These are phyloP conservation scores for Mortierella sp. DNA, from an alignment of 371 early-diverging fungal genomes.

Conservation along the genomic window DNA sequence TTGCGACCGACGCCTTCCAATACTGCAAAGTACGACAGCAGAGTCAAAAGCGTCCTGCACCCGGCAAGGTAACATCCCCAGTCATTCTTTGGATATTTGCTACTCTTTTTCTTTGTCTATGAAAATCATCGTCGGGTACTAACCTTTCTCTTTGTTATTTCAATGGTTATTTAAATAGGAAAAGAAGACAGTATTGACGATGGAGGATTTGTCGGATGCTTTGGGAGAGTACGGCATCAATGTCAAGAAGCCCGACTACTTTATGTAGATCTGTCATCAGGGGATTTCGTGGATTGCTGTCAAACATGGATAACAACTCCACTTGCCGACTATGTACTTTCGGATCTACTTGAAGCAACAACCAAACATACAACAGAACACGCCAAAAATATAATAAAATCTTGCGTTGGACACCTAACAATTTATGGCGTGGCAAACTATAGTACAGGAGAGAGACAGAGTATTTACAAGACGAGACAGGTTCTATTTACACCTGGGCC, in stretches of 20 bases:
- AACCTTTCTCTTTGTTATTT: background rate
- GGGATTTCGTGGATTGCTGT: background rate
- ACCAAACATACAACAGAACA: background rate
- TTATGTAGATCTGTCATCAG: slow-evolving; percentile 55
- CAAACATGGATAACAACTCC: background rate
- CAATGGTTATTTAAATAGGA: slow-evolving; percentile 61
- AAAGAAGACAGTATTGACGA: slow-evolving; percentile 87
- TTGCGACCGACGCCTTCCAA: slow-evolving; percentile 95
- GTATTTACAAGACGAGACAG: background rate
- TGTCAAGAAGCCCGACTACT: slow-evolving; percentile 95
- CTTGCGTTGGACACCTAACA: background rate
- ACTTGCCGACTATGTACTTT: background rate
- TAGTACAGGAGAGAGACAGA: background rate
- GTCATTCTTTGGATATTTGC: background rate
- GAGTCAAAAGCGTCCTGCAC: slow-evolving; percentile 59
- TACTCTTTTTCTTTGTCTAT: background rate
- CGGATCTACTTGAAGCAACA: too few relatives aligned
- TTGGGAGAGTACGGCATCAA: slow-evolving; percentile 95
- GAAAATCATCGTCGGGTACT: too few relatives aligned
- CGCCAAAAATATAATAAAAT: background rate
- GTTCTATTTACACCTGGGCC: background rate
- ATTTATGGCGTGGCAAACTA: background rate
- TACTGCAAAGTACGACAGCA: slow-evolving; percentile 92
- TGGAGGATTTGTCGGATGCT: slow-evolving; percentile 94
- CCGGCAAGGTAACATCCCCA: slow-evolving; percentile 56